Percentiles rank a stretch among this genome's conserved stretches.
These are phyloP conservation scores for Ajuga chamaepitys DNA, from an alignment of 257 asterid genomes.

Conservation along the genomic window DNA sequence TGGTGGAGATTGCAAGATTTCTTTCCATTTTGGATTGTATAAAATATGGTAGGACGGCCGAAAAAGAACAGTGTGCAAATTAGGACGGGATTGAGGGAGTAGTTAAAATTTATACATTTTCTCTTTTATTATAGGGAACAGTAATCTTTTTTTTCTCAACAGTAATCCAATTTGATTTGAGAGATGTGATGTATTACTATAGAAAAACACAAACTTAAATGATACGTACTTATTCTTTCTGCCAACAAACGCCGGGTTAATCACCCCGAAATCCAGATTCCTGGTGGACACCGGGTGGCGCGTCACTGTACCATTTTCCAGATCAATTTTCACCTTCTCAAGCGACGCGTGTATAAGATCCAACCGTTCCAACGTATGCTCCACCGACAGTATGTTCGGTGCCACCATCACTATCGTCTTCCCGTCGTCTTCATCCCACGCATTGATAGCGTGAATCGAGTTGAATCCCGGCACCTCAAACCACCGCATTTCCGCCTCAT, in stretches of 20 bases:
- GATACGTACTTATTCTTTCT: constrained; percentile 41
- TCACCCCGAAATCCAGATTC: constrained; percentile 61
- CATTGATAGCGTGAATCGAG: constrained; percentile 44
- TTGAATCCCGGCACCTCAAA: constrained; percentile 63
- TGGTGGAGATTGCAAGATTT: too few relatives aligned
- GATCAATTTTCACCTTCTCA: constrained; percentile 54
- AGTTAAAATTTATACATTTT: too few relatives aligned
- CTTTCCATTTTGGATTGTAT: too few relatives aligned
- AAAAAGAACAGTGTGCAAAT: too few relatives aligned
- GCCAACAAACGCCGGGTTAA: constrained; percentile 51
- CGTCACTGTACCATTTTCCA: constrained; percentile 35
- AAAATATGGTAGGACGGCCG: too few relatives aligned
- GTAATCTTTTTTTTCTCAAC: too few relatives aligned
- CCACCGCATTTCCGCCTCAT: constrained; percentile 64
- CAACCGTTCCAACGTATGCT: constrained; percentile 53
- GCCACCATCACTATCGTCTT: constrained; percentile 56
- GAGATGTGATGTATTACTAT: too few relatives aligned
- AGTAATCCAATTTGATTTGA: too few relatives aligned
- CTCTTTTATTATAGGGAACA: too few relatives aligned
- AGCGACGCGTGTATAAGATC: constrained; percentile 66
- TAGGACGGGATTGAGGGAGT: too few relatives aligned
- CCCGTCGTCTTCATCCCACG: constrained; percentile 79
- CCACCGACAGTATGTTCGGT: constrained; percentile 58
- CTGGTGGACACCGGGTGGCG: constrained; percentile 54
- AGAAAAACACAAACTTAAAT: too few relatives aligned